phyloP scores from a whole-genome alignment of 192 early-diverging fungal species.

The Backusella circina region DNA sequence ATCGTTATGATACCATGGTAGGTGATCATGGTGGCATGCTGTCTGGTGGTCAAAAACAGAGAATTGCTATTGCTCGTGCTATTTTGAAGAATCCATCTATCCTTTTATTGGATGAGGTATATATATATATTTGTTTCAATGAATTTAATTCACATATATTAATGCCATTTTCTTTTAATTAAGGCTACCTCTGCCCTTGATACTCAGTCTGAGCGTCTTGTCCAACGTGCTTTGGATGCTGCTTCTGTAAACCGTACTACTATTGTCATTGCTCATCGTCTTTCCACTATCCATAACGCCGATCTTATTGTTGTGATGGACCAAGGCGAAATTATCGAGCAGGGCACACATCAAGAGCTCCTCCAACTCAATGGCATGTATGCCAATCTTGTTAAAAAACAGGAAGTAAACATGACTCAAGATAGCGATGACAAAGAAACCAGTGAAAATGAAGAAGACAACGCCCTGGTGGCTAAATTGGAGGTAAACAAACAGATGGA shows the following conservation, averaged over 20 bases:
- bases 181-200: constrained; percentile 81
- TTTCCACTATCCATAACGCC: constrained; percentile 85
- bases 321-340: constrained; percentile 64
- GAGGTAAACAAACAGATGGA: neutral
- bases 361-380: constrained; percentile 57
- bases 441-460: neutral
- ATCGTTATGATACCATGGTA: constrained; percentile 77
- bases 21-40: constrained; percentile 75
- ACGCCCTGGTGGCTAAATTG: neutral
- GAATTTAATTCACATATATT: constrained; percentile 29
- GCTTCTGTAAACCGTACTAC: constrained; percentile 76
- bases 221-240: constrained; percentile 77
- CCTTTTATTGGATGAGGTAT: constrained; percentile 72
- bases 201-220: constrained; percentile 68
- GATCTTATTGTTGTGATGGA: constrained; percentile 85
- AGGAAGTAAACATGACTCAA: constrained; percentile 46
- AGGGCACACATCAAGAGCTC: constrained; percentile 78
- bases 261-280: constrained; percentile 84
- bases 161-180: constrained; percentile 19
- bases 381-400: constrained; percentile 58
- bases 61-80: constrained; percentile 92
- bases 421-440: neutral
- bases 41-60: constrained; percentile 91
- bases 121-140: neutral
- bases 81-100: constrained; percentile 83